Conservation (phyloP, 2,329 filamentous ascomycete genomes). For the Orbilia javanica region DNA sequence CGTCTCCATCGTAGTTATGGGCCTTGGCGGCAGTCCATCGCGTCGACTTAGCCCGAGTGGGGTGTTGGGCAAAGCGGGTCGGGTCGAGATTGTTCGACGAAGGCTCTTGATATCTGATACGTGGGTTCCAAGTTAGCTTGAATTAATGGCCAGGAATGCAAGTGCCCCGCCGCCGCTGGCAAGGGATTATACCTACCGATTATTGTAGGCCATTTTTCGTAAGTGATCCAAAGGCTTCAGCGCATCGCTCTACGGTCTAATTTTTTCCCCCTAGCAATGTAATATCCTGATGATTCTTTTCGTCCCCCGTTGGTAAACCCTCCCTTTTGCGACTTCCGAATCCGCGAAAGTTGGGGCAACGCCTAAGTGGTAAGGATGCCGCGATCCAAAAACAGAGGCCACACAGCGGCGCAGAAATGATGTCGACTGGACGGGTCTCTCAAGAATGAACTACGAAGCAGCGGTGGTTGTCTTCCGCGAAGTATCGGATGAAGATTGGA, state of each 20-base stretch:
- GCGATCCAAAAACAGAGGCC: background rate
- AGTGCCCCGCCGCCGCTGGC: background rate
- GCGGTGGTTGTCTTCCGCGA: conserved; percentile 10
- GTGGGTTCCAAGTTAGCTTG: background rate
- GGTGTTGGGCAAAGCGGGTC: conserved; percentile 51
- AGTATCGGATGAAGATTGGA: conserved; percentile 24
- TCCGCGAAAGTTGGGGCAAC: background rate
- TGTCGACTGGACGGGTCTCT: background rate
- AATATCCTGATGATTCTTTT: background rate
- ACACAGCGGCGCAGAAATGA: background rate
- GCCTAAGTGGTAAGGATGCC: background rate
- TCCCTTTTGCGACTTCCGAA: conserved; percentile 9
- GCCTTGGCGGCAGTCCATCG: conserved; percentile 50
- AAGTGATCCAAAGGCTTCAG: background rate
- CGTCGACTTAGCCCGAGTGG: conserved; percentile 42
- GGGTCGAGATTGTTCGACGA: conserved; percentile 48
- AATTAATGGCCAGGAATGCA: background rate
- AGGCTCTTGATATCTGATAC: conserved; percentile 36
- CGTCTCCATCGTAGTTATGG: conserved; percentile 55
- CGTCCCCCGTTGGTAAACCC: background rate
- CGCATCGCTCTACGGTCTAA: conserved; percentile 1
- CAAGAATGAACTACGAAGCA: too few relatives aligned
- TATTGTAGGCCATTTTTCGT: conserved; percentile 54
- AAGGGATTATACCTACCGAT: conserved; percentile 18
- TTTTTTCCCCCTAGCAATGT: background rate